These are phyloP conservation scores for Ochromonas danica DNA, from an alignment of 108 stramenopile species.

Conservation along the genomic window DNA sequence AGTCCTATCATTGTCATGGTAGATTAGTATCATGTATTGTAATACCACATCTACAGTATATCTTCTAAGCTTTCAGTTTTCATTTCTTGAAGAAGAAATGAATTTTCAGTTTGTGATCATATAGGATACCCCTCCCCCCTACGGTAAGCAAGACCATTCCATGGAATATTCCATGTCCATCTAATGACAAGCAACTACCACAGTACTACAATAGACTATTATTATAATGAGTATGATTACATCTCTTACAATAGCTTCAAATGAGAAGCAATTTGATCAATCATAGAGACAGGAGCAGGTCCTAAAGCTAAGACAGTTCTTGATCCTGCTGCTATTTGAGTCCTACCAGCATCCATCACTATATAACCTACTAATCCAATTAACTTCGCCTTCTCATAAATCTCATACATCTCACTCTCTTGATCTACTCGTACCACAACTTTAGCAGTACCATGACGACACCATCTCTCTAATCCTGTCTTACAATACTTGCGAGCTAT, in stretches of 20 bases:
- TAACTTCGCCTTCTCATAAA: constrained; percentile 63
- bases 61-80: too few species aligned
- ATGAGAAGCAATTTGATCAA: constrained; percentile 77
- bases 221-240: too few species aligned
- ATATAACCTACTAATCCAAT: constrained; percentile 72
- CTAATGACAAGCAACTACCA: too few species aligned
- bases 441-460: constrained; percentile 80
- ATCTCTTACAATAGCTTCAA: constrained; percentile 76
- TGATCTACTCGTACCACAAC: constrained; percentile 79
- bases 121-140: too few species aligned
- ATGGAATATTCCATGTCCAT: too few species aligned
- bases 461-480: constrained; percentile 65
- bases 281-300: constrained; percentile 72
- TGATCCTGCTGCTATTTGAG: constrained; percentile 86
- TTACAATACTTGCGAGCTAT: background rate
- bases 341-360: constrained; percentile 85
- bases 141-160: too few species aligned
- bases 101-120: too few species aligned
- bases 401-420: constrained; percentile 65
- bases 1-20: too few species aligned
- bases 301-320: constrained; percentile 81
- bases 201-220: too few species aligned
- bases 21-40: too few species aligned
- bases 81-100: too few species aligned
- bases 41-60: too few species aligned